Evolutionary conservation across 257 asterid species (phyloP).

Genomic region (Solanum pimpinellifolium): DNA sequence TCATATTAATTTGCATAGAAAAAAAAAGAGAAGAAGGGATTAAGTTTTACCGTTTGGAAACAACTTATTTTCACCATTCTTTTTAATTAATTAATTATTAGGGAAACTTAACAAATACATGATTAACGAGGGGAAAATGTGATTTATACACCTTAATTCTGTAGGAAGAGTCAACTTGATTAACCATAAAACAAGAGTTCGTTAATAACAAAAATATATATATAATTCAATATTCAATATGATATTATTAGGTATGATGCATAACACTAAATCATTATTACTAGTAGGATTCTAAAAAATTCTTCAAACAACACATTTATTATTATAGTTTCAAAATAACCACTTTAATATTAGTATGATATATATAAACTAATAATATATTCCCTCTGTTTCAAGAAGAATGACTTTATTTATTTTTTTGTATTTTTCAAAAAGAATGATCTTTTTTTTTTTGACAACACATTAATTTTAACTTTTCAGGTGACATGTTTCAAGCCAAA

Average conservation of each 20-base stretch:
- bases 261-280: neutral
- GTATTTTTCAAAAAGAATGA: rapidly evolving
- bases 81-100: neutral
- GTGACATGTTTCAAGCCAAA: no score
- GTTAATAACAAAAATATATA: neutral
- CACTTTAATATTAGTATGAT: neutral
- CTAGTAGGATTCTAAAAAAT: neutral
- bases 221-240: neutral
- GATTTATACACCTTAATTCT: neutral
- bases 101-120: neutral
- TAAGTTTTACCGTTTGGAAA: neutral
- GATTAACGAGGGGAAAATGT: neutral
- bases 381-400: no score
- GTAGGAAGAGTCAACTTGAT: neutral
- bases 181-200: neutral
- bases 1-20: no score
- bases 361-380: neutral
- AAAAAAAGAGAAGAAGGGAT: neutral
- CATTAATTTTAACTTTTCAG: no score
- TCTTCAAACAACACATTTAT: neutral
- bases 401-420: no score
- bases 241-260: neutral
- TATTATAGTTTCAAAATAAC: neutral
- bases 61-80: neutral
- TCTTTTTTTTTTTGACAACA: no score